Base-by-base conservation (phyloP, 2,329 filamentous ascomycete genomes). In the Xylariaceae sp. region DNA sequence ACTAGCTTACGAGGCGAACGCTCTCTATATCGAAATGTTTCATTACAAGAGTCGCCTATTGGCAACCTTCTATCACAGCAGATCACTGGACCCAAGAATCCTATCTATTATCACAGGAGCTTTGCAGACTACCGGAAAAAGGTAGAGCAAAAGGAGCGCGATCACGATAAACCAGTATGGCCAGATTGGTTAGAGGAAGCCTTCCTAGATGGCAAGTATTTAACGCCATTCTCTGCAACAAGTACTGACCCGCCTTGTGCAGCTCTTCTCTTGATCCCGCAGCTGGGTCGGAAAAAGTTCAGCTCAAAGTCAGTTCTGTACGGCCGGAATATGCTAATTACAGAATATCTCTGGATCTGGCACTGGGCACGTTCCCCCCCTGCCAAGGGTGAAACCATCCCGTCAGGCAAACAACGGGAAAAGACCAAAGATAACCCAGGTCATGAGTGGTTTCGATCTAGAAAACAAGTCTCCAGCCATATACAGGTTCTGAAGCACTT, bases 401-500 rank as follows among this genome's bases (percentile, higher is more conserved):
- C 74, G 3, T 70, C 73, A 49, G 63, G 73, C 46, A 73, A 76
- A 61, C 69, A 73, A 50, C 57, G 62, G 40, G 63, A 64, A 44
- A 61, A 60, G 50, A 58, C 54, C 14, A 55, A 53, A 11, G 39
- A 57, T 17, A 52, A 53, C 22, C 53, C 52, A 36, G 57, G 55
- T 5, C 61, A 62, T 42, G 55, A 54, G 14, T 60, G 60, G 57
- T 64, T 62, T 14, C 68, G 72, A 56, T 61, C 59, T 51, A 60
- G 72, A 52, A 86, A 86, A 62, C 81, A 84, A 57, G 80, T 86
- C 5, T 85, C 82, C 2, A 85, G 81, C 59, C 82, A 86, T 58
- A 85, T 86, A 58, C 82, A 86, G 60, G 82, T 86, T 12, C 67
- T 85, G 44, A 85, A 85, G 67, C 79, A 78, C 41, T 83, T 85